Evolutionary conservation across 768 basidiomycete genomes (phyloP), one percentile per base, ranked within the genome.

Genomic region (Suillus occidentalis): DNA sequence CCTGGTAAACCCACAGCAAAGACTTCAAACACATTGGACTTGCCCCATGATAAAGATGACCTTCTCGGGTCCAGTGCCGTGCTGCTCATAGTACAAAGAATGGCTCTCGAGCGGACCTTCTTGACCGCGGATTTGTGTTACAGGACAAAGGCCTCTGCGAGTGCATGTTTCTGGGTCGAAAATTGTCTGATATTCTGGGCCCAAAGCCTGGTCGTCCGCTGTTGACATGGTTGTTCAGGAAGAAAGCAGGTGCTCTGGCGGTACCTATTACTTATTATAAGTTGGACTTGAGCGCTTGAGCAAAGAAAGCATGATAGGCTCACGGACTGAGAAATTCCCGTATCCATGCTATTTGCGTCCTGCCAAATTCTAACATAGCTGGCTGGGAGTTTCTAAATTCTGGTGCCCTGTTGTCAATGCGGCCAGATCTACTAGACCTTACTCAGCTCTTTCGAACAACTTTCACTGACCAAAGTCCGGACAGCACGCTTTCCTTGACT

Each of bases 11-110:
- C 18, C 37, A 45, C n/a, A 28, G 16, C 9, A 22, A 25, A 52
- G 22, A 18, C 34, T 49, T 39, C 18, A 49, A 36, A 16, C 9
- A 25, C 25, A 12, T 39, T 34, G 42, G 4, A 61, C 70, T 63
- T 56, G 80, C 84, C 93, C 92, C 91, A 91, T 92, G 68, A 95
- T 87, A 68, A 92, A 85, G 1, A 94, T 71, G 20, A 94, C 73
- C 70, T 91, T 92, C 65, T 82, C 80, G 12, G 82, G 82, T 0
- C 89, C 88, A 4, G 67, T 76, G 4, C 92, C 93, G 73, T 95
- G 93, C 47, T 88, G 83, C 73, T 93, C 91, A 67, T 83, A 94
- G 75, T 94, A 95, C 2, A 94, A 78, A 1, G 89, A 90, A 71
- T 92, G 90, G 59, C 84, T 87, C 70, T 90, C 85, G 3, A 87